A percentile compares a stretch with the other conserved stretches of the same genome.
phyloP scores from a whole-genome alignment of 805 yeast species.

The Helenozyma baotianmanensis region DNA sequence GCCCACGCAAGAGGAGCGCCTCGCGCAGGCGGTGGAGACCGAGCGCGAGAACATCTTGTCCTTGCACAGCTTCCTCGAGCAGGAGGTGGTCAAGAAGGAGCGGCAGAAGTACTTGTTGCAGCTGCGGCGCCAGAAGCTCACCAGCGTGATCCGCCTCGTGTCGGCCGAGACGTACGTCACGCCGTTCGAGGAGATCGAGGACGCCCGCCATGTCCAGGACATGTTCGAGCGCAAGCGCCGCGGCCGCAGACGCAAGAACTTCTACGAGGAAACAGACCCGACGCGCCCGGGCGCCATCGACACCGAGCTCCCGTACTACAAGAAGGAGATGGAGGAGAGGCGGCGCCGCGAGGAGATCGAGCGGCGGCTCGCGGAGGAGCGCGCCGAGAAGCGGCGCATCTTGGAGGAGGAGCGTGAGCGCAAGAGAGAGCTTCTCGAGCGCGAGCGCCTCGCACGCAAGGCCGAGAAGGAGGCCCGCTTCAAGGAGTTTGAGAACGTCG shows the following conservation, averaged over 20 bases:
- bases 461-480: constrained; percentile 3
- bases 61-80: constrained; percentile 72
- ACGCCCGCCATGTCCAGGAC: constrained; percentile 39
- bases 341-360: constrained; percentile 19
- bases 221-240: constrained; percentile 33
- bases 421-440: constrained; percentile 6
- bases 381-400: constrained; percentile 1
- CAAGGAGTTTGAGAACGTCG: constrained; percentile 5
- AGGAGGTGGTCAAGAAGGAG: constrained; percentile 76
- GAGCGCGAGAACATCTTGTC: constrained; percentile 74
- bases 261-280: constrained; percentile 21
- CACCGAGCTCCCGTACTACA: constrained; percentile 22
- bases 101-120: constrained; percentile 68
- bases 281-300: constrained; percentile 31
- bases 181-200: constrained; percentile 60
- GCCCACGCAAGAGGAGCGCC: constrained; percentile 66
- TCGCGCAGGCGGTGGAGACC: constrained; percentile 82
- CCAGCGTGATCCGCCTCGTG: constrained; percentile 51
- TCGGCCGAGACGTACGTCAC: constrained; percentile 49
- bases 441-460: constrained; percentile 2
- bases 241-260: constrained; percentile 40
- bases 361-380: constrained; percentile 1
- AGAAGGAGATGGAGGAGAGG: constrained; percentile 22
- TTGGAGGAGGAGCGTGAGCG: constrained; percentile 10
- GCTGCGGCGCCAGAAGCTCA: constrained; percentile 58